Evolutionary conservation across 75 land plant species (phyloP).

Genomic region (Sequoiadendron giganteum): DNA sequence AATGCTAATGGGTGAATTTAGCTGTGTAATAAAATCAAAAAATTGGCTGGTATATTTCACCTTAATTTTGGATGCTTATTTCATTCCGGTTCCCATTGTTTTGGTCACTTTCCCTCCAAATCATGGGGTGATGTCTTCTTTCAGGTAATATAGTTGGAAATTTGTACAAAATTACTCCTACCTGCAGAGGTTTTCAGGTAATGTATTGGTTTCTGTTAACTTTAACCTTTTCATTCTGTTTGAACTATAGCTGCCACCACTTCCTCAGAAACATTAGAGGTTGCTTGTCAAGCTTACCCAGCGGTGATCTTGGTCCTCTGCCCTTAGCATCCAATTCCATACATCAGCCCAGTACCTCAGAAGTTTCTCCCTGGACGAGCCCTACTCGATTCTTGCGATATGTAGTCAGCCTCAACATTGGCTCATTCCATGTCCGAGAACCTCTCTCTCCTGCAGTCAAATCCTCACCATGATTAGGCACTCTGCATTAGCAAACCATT

Average conservation of each 20-base stretch:
- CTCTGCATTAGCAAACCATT: not conserved
- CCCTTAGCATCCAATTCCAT: not conserved
- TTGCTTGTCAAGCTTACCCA: not conserved
- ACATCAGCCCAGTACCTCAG: not conserved
- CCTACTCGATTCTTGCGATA: not conserved
- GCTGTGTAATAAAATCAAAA: no score
- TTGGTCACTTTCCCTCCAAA: not conserved
- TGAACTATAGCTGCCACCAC: not conserved
- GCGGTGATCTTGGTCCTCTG: not conserved
- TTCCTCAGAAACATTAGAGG: not conserved
- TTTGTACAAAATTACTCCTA: not conserved
- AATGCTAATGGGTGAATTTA: no score
- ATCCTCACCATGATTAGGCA: not conserved
- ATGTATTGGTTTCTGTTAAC: not conserved
- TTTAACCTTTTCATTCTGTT: not conserved
- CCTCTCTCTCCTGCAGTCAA: not conserved
- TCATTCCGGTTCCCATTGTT: not conserved
- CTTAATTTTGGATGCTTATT: not conserved
- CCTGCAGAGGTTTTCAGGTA: not conserved
- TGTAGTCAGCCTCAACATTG: not conserved
- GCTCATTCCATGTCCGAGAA: not conserved
- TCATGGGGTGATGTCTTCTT: not conserved
- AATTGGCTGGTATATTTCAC: no score
- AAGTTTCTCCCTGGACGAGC: not conserved
- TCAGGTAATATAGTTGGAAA: not conserved